phyloP scores from a whole-genome alignment of 805 yeast species.

The Metschnikowia rubicola region DNA sequence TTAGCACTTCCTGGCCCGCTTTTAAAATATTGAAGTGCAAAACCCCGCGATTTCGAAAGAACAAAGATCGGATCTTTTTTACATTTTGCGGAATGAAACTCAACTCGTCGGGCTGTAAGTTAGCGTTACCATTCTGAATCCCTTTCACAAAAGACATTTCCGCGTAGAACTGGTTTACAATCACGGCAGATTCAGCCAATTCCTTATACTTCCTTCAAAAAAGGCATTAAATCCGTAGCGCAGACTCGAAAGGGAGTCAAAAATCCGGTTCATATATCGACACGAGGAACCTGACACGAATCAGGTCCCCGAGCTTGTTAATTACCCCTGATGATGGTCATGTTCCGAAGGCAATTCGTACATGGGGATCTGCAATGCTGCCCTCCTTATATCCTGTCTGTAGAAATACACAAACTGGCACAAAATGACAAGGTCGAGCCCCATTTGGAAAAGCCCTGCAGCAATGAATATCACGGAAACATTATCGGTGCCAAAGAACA shows the following conservation, averaged over 20 bases:
- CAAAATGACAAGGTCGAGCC: slow-evolving; percentile 67
- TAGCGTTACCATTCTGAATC: slow-evolving; percentile 34
- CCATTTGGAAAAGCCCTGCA: slow-evolving; percentile 77
- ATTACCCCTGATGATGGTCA: not conserved
- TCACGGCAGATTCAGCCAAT: slow-evolving; percentile 65
- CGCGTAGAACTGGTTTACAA: slow-evolving; percentile 43
- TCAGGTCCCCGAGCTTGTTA: not conserved
- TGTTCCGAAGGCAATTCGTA: slow-evolving; percentile 4
- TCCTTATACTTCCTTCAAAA: slow-evolving; percentile 45
- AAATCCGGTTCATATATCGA: not conserved
- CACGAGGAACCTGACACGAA: not conserved
- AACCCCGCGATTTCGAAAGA: slow-evolving; percentile 78
- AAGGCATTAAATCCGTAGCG: too few species aligned
- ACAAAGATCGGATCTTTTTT: slow-evolving; percentile 69
- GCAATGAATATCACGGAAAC: slow-evolving; percentile 61
- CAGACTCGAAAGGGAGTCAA: too few species aligned
- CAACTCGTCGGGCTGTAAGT: slow-evolving; percentile 36
- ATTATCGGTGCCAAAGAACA: slow-evolving; percentile 71
- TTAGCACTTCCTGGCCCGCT: slow-evolving; percentile 7
- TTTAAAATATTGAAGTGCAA: slow-evolving; percentile 48
- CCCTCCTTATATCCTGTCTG: slow-evolving; percentile 15
- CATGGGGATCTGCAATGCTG: slow-evolving; percentile 8
- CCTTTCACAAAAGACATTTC: slow-evolving; percentile 37
- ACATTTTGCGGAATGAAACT: slow-evolving; percentile 62
- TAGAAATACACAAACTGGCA: slow-evolving; percentile 68